Evolutionary conservation across 2,329 filamentous ascomycete genomes (phyloP).

Genomic region (Ramularia endophylla): DNA sequence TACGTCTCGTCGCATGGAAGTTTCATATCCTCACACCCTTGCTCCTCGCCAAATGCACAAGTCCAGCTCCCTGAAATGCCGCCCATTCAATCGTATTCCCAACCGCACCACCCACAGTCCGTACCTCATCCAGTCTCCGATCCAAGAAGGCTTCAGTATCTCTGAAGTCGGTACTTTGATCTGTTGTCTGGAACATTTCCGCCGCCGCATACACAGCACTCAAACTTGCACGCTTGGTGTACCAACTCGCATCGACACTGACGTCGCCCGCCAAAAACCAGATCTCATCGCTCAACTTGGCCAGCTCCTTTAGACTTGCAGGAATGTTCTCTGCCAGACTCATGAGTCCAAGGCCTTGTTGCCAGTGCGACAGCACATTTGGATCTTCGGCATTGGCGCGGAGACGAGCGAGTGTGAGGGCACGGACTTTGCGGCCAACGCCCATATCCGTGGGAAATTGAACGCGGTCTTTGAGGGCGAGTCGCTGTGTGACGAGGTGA

Average conservation of each 20-base stretch:
- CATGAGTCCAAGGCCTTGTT: constrained; percentile 89
- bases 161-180: constrained; percentile 63
- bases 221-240: constrained; percentile 62
- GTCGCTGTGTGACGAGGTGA: constrained; percentile 63
- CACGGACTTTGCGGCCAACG: constrained; percentile 60
- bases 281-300: constrained; percentile 83
- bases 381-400: constrained; percentile 60
- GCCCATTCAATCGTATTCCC: constrained; percentile 67
- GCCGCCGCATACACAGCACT: constrained; percentile 62
- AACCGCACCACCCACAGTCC: constrained; percentile 56
- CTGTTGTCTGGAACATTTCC: constrained; percentile 93
- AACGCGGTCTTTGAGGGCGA: constrained; percentile 48
- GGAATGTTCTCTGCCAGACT: constrained; percentile 75
- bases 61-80: constrained; percentile 71
- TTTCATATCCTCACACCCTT: constrained; percentile 74
- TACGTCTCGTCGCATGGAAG: too few relatives aligned
- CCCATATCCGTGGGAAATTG: constrained; percentile 40
- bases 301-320: constrained; percentile 70
- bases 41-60: constrained; percentile 77
- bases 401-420: constrained; percentile 69
- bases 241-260: constrained; percentile 82
- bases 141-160: constrained; percentile 78
- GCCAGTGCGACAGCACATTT: constrained; percentile 67
- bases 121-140: constrained; percentile 65
- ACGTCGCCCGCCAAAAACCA: constrained; percentile 78